Base-by-base conservation (phyloP, 495 filamentous ascomycete species). In the Penicillium subrubescens region DNA sequence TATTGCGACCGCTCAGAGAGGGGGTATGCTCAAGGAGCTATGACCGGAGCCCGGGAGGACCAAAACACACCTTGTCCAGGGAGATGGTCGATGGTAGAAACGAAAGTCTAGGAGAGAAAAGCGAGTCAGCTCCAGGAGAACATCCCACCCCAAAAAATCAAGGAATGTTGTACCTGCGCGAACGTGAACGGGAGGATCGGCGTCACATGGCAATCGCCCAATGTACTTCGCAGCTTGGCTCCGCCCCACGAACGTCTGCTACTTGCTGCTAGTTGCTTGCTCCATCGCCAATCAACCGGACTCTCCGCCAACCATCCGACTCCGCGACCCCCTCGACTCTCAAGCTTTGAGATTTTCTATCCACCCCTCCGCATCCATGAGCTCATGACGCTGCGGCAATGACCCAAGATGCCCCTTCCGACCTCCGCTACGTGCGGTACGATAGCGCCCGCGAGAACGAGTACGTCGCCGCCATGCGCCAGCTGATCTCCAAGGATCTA, bases 401-500 rank as follows among this genome's bases (percentile, higher is more conserved):
- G 75, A 77, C 64, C 71, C 64, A 71, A 59, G 63, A 76, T 70
- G 68, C 67, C 53, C 25, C 64, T 35, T 59, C 69, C 53, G 60
- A 88, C 59, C 85, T 97, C 62, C 83, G 83, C 63, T 98, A 97
- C 77, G 83, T 93, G 63, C 92, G 91, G 72, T 99, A 98, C 74
- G 85, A 93, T 58, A 84, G 87, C 69, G 74, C 81, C 8, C 88
- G 92, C 65, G 96, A 98, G 72, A 85, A 88, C 37, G 78, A 86
- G 54, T 96, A 95, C 68, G 88, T 98, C 50, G 87, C 92, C 51
- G 86, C 91, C 25, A 98, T 99, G 79, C 87, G 96, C 57, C 87
- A 92, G 60, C 78, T 99, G 71, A 99, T 99, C 73, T 96, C 94
- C 31, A 95, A 94, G 64, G 96, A 98, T 73, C 87, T 99, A 31